Evolutionary conservation across 345 rosid genomes (phyloP).

Genomic region (Camelina sativa): DNA sequence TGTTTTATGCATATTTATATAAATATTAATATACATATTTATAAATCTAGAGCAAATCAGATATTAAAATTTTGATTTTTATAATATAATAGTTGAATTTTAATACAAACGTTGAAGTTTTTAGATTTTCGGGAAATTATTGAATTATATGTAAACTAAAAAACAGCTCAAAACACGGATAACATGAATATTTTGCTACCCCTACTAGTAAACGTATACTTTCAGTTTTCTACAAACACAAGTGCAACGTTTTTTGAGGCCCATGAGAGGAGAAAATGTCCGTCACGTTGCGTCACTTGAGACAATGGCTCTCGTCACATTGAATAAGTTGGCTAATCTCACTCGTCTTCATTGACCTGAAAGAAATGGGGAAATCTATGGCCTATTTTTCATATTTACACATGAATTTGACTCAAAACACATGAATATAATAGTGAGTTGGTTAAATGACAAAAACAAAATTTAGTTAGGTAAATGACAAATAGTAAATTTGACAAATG

Average conservation of each 20-base stretch:
- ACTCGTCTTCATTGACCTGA: conserved; percentile 22
- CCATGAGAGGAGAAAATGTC: not conserved
- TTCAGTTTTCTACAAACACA: conserved; percentile 23
- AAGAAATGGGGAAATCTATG: not conserved
- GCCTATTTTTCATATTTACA: not conserved
- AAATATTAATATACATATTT: too few species aligned
- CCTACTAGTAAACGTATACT: not conserved
- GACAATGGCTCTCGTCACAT: conserved; percentile 10
- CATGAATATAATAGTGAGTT: not conserved
- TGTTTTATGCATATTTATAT: too few species aligned
- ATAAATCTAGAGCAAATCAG: too few species aligned
- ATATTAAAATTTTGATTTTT: too few species aligned
- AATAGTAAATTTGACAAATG: conserved; percentile 5
- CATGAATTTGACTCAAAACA: not conserved
- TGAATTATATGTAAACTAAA: not conserved
- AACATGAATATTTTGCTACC: conserved; percentile 18
- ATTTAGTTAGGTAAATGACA: not conserved
- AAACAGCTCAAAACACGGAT: conserved; percentile 1
- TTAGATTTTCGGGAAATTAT: not conserved
- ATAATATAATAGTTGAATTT: not conserved
- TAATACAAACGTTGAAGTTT: not conserved
- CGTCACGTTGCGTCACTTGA: conserved; percentile 6
- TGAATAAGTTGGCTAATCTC: not conserved
- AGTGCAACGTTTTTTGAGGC: conserved; percentile 26
- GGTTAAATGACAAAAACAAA: not conserved